Conservation (phyloP, 164 flowering plant genomes). For the Tinospora cordifolia region DNA sequence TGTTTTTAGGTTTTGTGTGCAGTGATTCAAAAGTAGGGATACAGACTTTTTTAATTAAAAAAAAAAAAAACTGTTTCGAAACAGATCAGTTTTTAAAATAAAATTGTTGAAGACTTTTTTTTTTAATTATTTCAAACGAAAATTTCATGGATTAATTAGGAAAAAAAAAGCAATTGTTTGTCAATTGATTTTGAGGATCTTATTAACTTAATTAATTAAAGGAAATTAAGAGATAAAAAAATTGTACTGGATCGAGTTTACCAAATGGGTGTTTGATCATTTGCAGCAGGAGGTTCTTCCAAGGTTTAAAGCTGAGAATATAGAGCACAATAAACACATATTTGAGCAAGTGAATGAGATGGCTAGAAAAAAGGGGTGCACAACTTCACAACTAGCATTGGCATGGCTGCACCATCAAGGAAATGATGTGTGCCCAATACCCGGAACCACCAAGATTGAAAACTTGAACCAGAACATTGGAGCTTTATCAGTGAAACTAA, state of each 20-base stretch:
- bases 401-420: slow-evolving; percentile 41
- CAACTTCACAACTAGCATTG: slow-evolving; percentile 33
- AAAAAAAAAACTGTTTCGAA: too few species aligned
- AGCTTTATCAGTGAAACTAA: slow-evolving; percentile 28
- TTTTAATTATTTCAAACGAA: too few species aligned
- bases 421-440: slow-evolving; percentile 32
- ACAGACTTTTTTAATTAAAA: too few species aligned
- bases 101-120: too few species aligned
- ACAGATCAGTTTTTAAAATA: too few species aligned
- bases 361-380: too few species aligned
- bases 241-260: too few species aligned
- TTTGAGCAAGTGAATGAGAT: slow-evolving; percentile 28
- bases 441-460: slow-evolving; percentile 37
- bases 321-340: slow-evolving; percentile 27
- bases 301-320: slow-evolving; percentile 34
- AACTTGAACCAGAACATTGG: slow-evolving; percentile 39
- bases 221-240: too few species aligned
- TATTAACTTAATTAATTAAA: neutral
- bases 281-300: slow-evolving; percentile 18
- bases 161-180: too few species aligned
- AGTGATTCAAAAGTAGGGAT: too few species aligned
- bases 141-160: too few species aligned
- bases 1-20: neutral
- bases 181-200: neutral
- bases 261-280: too few species aligned